Evolutionary conservation across 1,139 yeast species (phyloP), one percentile per base, ranked within the genome.

Genomic region (Candida dubliniensis): DNA sequence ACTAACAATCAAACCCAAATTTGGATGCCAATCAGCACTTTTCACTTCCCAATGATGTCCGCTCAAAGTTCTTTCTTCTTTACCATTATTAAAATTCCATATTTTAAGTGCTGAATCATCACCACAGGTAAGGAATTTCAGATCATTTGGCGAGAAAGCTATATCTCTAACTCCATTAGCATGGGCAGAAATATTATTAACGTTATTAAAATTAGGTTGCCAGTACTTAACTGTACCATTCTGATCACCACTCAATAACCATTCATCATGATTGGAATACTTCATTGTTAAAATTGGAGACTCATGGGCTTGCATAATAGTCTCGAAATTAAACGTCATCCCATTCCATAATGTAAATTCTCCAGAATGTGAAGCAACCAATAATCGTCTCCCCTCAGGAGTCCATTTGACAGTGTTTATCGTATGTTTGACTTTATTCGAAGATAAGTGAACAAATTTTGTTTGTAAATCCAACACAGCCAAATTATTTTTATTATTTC

Each of bases 31-130:
- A 63, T 93, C 98, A 43, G 96, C 90, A 47, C 93, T 82, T 61
- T 93, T 93, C 29, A 93, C 97, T 66, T 93, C 99, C 99, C 99
- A 93, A 60, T 95, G 96, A 66, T 93, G 99, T 1, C 98, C 99
- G 25, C 82, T 77, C 41, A 93, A 72, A 1, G 81, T 75, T 38
- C 89, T 67, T 60, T 93, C 99, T 56, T 89, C 96, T 47, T 80
- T 73, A 40, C 96, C 96, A 52, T 87, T 88, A 60, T 87, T 86
- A 64, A 93, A 93, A 63, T 91, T 89, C 98, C 98, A 93, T 37
- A 93, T 83, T 60, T 93, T 93, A 47, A 93, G 67, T 6, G 86
- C 77, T 35, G 91, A 87, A 61, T 93, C 99, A 65, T 93, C 99
- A 15, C 96, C 87, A 51, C 95, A 88, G 1, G 96, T 88, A 23